phyloP scores from a whole-genome alignment of 441 rosid species.

The Erysimum pusillum region DNA sequence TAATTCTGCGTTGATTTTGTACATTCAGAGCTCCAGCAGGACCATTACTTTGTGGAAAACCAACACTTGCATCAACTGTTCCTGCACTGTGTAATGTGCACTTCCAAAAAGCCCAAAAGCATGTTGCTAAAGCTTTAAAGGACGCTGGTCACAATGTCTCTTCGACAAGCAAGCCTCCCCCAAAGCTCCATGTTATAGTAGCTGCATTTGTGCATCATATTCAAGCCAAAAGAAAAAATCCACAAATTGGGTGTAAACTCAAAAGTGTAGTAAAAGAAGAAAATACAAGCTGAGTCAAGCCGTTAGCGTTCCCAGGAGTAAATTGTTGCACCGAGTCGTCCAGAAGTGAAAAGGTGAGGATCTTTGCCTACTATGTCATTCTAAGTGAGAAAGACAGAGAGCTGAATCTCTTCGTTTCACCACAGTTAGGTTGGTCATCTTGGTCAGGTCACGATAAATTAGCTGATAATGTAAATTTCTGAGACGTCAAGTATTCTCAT shows the following conservation, averaged over 20 bases:
- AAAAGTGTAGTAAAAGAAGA: slow-evolving; percentile 56
- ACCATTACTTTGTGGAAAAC: slow-evolving; percentile 85
- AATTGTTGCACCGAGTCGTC: not conserved
- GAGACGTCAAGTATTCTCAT: not conserved
- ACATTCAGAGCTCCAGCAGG: slow-evolving; percentile 73
- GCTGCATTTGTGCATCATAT: slow-evolving; percentile 86
- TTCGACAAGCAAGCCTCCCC: slow-evolving; percentile 78
- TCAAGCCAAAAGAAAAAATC: slow-evolving; percentile 81
- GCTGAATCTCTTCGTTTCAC: not conserved
- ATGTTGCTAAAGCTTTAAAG: slow-evolving; percentile 77
- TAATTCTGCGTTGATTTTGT: slow-evolving; percentile 29
- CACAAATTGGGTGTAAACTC: slow-evolving; percentile 42
- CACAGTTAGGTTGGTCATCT: slow-evolving; percentile 19
- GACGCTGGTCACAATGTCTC: slow-evolving; percentile 84
- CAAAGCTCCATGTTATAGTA: slow-evolving; percentile 84
- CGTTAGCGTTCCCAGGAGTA: slow-evolving; percentile 5
- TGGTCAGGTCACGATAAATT: not conserved
- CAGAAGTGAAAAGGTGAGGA: slow-evolving; percentile 39
- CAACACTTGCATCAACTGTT: slow-evolving; percentile 73
- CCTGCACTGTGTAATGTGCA: slow-evolving; percentile 83
- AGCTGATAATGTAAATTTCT: not conserved
- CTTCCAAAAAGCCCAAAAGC: slow-evolving; percentile 85
- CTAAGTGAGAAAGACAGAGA: slow-evolving; percentile 12
- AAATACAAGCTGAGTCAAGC: slow-evolving; percentile 50
- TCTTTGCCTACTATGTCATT: not conserved